These are phyloP conservation scores for Mucor saturninus DNA, from an alignment of 371 early-diverging fungal species.

Conservation along the genomic window DNA sequence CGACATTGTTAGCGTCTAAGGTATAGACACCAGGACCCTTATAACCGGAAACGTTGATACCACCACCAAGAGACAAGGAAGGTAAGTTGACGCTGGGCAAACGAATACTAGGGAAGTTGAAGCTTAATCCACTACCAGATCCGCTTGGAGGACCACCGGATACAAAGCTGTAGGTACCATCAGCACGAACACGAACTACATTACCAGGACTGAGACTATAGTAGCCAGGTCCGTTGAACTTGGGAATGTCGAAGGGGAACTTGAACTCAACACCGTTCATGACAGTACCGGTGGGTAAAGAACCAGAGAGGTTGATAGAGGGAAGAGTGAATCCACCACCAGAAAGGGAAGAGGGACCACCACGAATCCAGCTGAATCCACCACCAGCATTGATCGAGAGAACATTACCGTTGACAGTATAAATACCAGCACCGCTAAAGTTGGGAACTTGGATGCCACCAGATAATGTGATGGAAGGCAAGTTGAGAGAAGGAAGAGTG, in stretches of 20 bases:
- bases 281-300: background rate
- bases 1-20: background rate
- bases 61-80: background rate
- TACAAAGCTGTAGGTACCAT: background rate
- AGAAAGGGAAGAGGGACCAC: background rate
- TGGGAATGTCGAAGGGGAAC: background rate
- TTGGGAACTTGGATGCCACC: background rate
- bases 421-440: constrained; percentile 5
- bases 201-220: constrained; percentile 1
- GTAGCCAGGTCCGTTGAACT: background rate
- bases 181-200: constrained; percentile 1
- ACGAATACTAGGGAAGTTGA: background rate
- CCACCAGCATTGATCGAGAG: background rate
- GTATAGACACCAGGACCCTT: constrained; percentile 12
- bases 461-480: background rate
- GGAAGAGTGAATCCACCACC: background rate
- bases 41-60: background rate
- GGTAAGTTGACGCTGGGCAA: background rate
- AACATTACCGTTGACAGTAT: constrained; percentile 1
- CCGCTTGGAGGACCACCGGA: background rate
- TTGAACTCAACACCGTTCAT: background rate
- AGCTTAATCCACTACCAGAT: background rate
- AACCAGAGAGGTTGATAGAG: background rate
- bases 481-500: background rate
- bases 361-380: background rate